Percentiles rank a stretch among this genome's conserved stretches.
Evolutionary conservation across 148 eudicot species (phyloP).

Genomic region (Selenicereus undatus): DNA sequence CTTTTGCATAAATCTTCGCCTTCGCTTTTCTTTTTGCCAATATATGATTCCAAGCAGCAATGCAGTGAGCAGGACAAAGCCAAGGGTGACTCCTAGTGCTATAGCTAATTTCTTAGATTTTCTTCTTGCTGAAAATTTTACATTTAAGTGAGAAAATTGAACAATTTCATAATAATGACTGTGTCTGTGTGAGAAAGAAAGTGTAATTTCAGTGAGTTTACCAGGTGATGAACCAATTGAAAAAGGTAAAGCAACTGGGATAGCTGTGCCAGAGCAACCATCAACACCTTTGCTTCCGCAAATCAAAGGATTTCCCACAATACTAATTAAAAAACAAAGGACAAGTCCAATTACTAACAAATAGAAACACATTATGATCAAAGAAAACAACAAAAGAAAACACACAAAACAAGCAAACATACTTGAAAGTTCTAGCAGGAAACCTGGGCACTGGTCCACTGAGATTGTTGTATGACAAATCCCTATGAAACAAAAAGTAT

Average conservation of each 20-base stretch:
- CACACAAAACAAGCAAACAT: conserved; percentile 31
- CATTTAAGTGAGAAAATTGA: background rate
- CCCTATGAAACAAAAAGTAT: conserved; percentile 41
- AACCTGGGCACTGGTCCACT: conserved; percentile 86
- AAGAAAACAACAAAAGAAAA: conserved; percentile 5
- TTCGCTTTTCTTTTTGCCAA: conserved; percentile 45
- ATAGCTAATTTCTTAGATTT: conserved; percentile 64
- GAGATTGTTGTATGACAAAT: conserved; percentile 93
- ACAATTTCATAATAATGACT: background rate
- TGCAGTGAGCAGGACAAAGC: conserved; percentile 39
- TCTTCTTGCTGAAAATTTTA: conserved; percentile 42
- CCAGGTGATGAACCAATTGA: conserved; percentile 58
- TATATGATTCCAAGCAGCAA: conserved; percentile 41
- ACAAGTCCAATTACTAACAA: conserved; percentile 14
- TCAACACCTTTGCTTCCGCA: conserved; percentile 61
- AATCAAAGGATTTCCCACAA: conserved; percentile 70
- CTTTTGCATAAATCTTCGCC: conserved; percentile 54
- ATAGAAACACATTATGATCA: conserved; percentile 1
- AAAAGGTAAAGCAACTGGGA: conserved; percentile 56
- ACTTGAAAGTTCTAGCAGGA: conserved; percentile 86
- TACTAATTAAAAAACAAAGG: conserved; percentile 35
- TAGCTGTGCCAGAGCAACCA: conserved; percentile 63
- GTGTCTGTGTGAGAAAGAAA: conserved; percentile 3
- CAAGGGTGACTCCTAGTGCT: conserved; percentile 76
- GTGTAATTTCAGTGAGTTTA: conserved; percentile 12